phyloP scores from a whole-genome alignment of 1,284 basidiomycete genomes.

The Gymnopus androsaceus region DNA sequence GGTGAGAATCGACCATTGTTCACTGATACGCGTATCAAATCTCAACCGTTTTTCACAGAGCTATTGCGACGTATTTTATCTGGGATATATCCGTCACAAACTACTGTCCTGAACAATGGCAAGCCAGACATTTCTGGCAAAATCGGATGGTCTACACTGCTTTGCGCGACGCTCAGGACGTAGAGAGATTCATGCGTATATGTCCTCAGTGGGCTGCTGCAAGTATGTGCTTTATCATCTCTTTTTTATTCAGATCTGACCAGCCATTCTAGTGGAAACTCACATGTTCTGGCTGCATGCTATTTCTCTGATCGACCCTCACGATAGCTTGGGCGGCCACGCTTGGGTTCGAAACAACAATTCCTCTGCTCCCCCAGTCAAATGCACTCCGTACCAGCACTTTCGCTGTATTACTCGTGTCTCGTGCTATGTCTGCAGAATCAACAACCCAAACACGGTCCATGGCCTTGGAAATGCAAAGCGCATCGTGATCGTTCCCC shows the following conservation, averaged over 20 bases:
- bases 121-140: slow-evolving; percentile 56
- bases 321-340: slow-evolving; percentile 40
- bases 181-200: slow-evolving; percentile 64
- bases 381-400: slow-evolving; percentile 40
- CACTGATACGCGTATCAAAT: slow-evolving; percentile 4
- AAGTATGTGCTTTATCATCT: slow-evolving; percentile 33
- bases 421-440: slow-evolving; percentile 68
- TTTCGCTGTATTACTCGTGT: slow-evolving; percentile 38
- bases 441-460: slow-evolving; percentile 57
- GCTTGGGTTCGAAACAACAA: slow-evolving; percentile 26
- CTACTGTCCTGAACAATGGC: slow-evolving; percentile 61
- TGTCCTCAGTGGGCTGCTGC: slow-evolving; percentile 47
- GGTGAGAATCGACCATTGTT: slow-evolving; percentile 45
- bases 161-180: slow-evolving; percentile 52
- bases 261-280: slow-evolving; percentile 44
- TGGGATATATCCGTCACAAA: slow-evolving; percentile 44
- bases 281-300: slow-evolving; percentile 65
- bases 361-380: slow-evolving; percentile 25
- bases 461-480: slow-evolving; percentile 53
- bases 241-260: slow-evolving; percentile 1
- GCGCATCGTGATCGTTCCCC: slow-evolving; percentile 39
- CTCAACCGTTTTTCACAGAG: slow-evolving; percentile 37
- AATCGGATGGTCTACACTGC: slow-evolving; percentile 57
- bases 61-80: slow-evolving; percentile 64
- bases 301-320: slow-evolving; percentile 53